Conservation (phyloP, 1,284 basidiomycete species). For the Cutaneotrichosporon sp. region DNA sequence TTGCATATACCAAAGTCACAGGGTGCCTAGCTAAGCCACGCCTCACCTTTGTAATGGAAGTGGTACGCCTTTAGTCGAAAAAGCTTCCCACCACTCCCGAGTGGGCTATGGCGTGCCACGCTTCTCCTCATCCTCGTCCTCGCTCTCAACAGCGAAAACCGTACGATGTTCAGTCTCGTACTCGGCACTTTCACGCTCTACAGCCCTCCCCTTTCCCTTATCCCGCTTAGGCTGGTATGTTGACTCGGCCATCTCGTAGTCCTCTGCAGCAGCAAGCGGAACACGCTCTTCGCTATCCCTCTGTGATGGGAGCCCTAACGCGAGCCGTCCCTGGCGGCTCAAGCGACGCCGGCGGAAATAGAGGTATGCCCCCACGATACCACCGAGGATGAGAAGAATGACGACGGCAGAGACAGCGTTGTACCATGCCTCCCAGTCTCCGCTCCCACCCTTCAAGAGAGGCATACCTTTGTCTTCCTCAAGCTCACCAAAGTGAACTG, state of each 20-base stretch:
- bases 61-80: too few relatives aligned
- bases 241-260: conserved; percentile 45
- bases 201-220: conserved; percentile 27
- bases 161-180: too few relatives aligned
- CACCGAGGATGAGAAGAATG: conserved; percentile 67
- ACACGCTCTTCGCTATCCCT: conserved; percentile 54
- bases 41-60: too few relatives aligned
- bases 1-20: too few relatives aligned
- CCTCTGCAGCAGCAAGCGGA: conserved; percentile 51
- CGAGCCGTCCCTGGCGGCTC: conserved; percentile 12
- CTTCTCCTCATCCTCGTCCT: conserved; percentile 44
- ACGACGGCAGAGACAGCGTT: conserved; percentile 83
- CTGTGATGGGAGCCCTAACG: background rate
- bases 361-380: conserved; percentile 57
- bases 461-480: conserved; percentile 45
- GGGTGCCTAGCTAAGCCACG: too few relatives aligned
- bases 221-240: conserved; percentile 8
- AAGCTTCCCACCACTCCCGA: too few relatives aligned
- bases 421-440: conserved; percentile 88
- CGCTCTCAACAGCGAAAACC: conserved; percentile 52
- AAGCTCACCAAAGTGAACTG: conserved; percentile 27
- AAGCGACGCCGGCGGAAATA: conserved; percentile 37
- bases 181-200: conserved; percentile 12
- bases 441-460: conserved; percentile 62
- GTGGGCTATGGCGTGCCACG: too few relatives aligned